These are phyloP conservation scores for Monosporascus sp. DNA, from an alignment of 2,329 filamentous ascomycete species.

Conservation along the genomic window DNA sequence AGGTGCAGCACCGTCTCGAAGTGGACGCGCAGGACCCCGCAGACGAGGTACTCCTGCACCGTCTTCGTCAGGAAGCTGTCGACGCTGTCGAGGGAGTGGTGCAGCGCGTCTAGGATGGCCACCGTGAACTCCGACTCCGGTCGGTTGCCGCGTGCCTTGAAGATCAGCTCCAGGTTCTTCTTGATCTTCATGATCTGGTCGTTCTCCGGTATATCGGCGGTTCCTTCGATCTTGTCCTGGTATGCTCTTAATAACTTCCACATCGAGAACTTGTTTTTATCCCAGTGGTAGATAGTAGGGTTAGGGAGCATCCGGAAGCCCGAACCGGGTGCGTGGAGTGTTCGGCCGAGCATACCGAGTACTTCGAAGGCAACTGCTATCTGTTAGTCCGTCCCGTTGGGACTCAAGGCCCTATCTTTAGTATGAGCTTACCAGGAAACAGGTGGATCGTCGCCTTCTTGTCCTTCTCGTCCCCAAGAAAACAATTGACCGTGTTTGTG, in stretches of 20 bases:
- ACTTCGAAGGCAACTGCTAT: slow-evolving; percentile 50
- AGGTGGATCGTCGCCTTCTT: slow-evolving; percentile 39
- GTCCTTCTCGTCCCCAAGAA: slow-evolving; percentile 30
- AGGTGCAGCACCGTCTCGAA: slow-evolving; percentile 42
- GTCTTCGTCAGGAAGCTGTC: slow-evolving; percentile 35
- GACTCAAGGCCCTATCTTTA: not conserved
- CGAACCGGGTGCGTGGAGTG: slow-evolving; percentile 43
- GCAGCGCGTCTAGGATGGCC: slow-evolving; percentile 32
- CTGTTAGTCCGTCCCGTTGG: not conserved
- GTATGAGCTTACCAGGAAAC: slow-evolving; percentile 38
- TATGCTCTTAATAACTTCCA: slow-evolving; percentile 36
- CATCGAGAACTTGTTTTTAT: slow-evolving; percentile 42
- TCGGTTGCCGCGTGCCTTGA: slow-evolving; percentile 5
- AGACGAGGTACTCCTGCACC: slow-evolving; percentile 27
- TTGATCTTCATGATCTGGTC: slow-evolving; percentile 10
- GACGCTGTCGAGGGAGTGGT: slow-evolving; percentile 34
- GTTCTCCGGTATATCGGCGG: slow-evolving; percentile 6
- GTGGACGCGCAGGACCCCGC: slow-evolving; percentile 42
- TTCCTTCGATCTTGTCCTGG: slow-evolving; percentile 19
- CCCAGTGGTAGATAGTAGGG: slow-evolving; percentile 49
- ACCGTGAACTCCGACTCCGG: slow-evolving; percentile 24
- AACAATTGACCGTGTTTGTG: slow-evolving; percentile 43
- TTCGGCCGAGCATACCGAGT: slow-evolving; percentile 50
- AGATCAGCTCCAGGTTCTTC: slow-evolving; percentile 3
- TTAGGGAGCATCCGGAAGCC: slow-evolving; percentile 52